Evolutionary conservation across 1,284 basidiomycete genomes (phyloP).

Genomic region (Sanghuangporus baumii): DNA sequence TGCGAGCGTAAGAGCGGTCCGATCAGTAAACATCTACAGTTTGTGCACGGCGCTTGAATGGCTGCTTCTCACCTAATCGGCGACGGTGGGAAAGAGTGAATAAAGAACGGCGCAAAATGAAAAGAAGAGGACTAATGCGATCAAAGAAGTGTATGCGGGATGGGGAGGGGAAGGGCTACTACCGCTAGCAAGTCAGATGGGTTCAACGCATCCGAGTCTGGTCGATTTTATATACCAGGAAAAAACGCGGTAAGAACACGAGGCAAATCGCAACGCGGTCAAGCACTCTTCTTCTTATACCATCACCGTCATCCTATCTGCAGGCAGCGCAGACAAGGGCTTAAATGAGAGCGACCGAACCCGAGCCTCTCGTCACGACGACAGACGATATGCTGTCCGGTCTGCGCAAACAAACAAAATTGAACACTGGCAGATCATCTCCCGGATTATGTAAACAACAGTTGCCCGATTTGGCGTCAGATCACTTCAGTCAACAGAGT

Average conservation of each 20-base stretch:
- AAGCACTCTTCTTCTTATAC: neutral
- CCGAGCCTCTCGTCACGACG: neutral
- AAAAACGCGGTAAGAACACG: neutral
- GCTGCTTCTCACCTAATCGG: constrained; percentile 1
- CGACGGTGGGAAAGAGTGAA: neutral
- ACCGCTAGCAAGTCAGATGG: neutral
- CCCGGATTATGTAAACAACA: neutral
- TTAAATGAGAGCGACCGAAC: neutral
- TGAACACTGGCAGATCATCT: neutral
- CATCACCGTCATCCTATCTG: neutral
- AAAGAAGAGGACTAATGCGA: neutral
- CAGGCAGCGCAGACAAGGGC: neutral
- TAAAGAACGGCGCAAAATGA: neutral
- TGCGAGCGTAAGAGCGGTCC: neutral
- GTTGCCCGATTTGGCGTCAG: neutral
- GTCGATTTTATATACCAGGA: neutral
- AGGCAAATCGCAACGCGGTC: neutral
- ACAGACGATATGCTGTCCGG: neutral
- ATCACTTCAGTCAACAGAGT: neutral
- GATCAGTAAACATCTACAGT: constrained; percentile 1
- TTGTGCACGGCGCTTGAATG: neutral
- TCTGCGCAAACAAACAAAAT: neutral
- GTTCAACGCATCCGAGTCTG: neutral
- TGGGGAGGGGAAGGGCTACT: neutral
- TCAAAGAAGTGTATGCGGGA: neutral